Conservation (phyloP, 2,329 filamentous ascomycete species). For the Aspergillus luchuensis region DNA sequence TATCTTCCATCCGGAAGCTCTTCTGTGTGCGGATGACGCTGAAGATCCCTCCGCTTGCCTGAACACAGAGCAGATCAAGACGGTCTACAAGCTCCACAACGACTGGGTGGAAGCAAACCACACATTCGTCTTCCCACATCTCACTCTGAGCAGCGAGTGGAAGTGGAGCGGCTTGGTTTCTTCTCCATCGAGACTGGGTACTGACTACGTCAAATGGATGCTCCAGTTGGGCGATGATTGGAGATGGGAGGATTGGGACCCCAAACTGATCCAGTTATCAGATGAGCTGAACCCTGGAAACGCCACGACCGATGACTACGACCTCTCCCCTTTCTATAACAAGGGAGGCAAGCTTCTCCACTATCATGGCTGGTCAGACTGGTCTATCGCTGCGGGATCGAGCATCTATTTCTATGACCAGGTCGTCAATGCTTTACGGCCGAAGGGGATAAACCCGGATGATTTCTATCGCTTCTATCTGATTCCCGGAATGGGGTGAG, state of each 20-base stretch:
- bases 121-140: slow-evolving; percentile 30
- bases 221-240: slow-evolving; percentile 27
- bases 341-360: slow-evolving; percentile 19
- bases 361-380: slow-evolving; percentile 21
- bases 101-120: slow-evolving; percentile 24
- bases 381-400: slow-evolving; percentile 18
- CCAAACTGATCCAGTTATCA: slow-evolving; percentile 38
- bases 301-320: slow-evolving; percentile 12
- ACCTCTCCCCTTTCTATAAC: slow-evolving; percentile 13
- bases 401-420: slow-evolving; percentile 5
- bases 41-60: slow-evolving; percentile 41
- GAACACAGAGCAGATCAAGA: slow-evolving; percentile 47
- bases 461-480: slow-evolving; percentile 21
- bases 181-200: slow-evolving; percentile 28
- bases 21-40: slow-evolving; percentile 37
- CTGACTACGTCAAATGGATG: slow-evolving; percentile 33
- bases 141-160: slow-evolving; percentile 4
- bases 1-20: slow-evolving; percentile 31
- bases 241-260: slow-evolving; percentile 42
- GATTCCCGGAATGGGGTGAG: slow-evolving; percentile 18
- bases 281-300: slow-evolving; percentile 12
- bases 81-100: slow-evolving; percentile 18
- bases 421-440: background rate
- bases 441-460: slow-evolving; percentile 8
- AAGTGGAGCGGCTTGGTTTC: background rate